Conservation (phyloP, 2,329 filamentous ascomycete species). For the Verticillium albo-atrum region DNA sequence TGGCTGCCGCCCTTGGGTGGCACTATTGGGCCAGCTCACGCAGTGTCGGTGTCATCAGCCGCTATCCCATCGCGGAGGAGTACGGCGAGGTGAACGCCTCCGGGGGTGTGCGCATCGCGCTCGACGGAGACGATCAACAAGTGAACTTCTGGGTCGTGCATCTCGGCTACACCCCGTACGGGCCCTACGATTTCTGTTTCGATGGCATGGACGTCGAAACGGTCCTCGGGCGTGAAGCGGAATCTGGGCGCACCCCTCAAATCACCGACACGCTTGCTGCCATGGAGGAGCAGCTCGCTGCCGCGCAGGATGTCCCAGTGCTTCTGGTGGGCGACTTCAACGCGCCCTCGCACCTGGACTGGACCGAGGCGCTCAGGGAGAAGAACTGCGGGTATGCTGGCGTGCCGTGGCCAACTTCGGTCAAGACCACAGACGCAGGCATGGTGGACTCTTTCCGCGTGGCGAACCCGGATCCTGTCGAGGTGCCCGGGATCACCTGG, state of each 20-base stretch:
- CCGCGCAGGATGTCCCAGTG: slow-evolving; percentile 26
- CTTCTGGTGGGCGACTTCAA: slow-evolving; percentile 37
- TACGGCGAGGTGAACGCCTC: slow-evolving; percentile 19
- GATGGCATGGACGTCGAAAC: slow-evolving; percentile 24
- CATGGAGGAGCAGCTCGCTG: slow-evolving; percentile 25
- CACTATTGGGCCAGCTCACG: slow-evolving; percentile 27
- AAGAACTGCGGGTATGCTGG: slow-evolving; percentile 29
- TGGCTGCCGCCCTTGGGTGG: slow-evolving; percentile 34
- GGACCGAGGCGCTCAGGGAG: slow-evolving; percentile 23
- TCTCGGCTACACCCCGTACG: slow-evolving; percentile 32
- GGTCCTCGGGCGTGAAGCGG: slow-evolving; percentile 26
- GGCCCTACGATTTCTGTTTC: slow-evolving; percentile 39
- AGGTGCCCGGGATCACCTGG: slow-evolving; percentile 31
- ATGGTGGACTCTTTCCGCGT: slow-evolving; percentile 35
- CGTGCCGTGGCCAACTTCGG: slow-evolving; percentile 34
- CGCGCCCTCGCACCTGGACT: slow-evolving; percentile 39
- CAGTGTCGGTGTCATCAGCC: slow-evolving; percentile 26
- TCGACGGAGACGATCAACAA: slow-evolving; percentile 24
- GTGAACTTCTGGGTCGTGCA: slow-evolving; percentile 32
- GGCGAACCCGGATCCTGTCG: slow-evolving; percentile 27
- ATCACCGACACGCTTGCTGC: slow-evolving; percentile 26
- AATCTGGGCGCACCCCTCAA: slow-evolving; percentile 32
- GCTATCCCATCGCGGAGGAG: slow-evolving; percentile 31
- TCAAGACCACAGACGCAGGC: slow-evolving; percentile 25
- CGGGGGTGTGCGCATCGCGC: slow-evolving; percentile 26